Evolutionary conservation across 1,284 basidiomycete genomes (phyloP), one percentile per base, ranked within the genome.

Genomic region (Vanrija sp.): DNA sequence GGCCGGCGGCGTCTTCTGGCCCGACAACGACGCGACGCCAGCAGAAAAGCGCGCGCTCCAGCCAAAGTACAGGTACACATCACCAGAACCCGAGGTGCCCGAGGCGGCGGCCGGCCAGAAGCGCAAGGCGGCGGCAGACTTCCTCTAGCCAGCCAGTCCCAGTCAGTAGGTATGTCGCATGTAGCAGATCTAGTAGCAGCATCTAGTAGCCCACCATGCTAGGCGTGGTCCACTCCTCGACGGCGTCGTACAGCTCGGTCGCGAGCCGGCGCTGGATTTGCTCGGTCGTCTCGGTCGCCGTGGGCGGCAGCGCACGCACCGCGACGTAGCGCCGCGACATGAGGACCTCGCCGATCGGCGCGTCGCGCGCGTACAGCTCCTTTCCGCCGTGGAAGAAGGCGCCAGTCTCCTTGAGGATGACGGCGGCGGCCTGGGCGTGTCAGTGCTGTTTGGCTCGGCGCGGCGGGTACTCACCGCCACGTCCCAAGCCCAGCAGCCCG

Each of bases 331-430:
- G 90, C 62, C 91, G 82, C 7, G 89, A 86, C 23, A 83, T 85
- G 36, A 95, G 78, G 37, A 93, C 79, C 22, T 84, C 83, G 49
- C 87, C 84, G 3, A 72, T 69, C 3, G 62, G 56, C 20, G 88
- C 82, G 44, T 79, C 56, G 72, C 79, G 73, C 61, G 78, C 75
- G 42, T 78, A 75, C 7, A 78, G 75, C 7, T 77, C 76, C 53
- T 85, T 83, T 18, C 84, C 84, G 6, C 73, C 89, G 9, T 84
- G 84, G 41, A 89, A 84, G 48, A 86, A 78, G 18, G 86, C 83
- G 3, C 92, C 92, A 0, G 91, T 87, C 71, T 96, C 94, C 60
- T 89, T 82, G 0, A 89, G 86, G 59, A 98, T 94, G 59, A 96
- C 85, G 4, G 89, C 84, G 0, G 91, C 94, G 1, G 94, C 85